These are phyloP conservation scores for Somion occarium DNA, from an alignment of 1,284 basidiomycete species.

Conservation along the genomic window DNA sequence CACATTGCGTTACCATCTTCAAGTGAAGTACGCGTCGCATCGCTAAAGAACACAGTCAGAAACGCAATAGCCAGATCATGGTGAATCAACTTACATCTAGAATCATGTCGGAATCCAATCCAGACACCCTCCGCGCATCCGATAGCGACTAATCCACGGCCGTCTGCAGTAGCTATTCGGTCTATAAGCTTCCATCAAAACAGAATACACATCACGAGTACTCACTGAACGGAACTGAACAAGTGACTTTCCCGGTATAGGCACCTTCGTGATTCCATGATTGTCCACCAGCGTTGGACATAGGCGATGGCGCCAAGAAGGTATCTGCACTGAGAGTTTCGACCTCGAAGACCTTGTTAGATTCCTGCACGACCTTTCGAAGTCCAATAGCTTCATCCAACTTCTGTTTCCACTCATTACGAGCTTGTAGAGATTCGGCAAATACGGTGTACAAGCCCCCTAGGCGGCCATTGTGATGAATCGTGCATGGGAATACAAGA, in stretches of 20 bases:
- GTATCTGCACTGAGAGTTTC: conserved; percentile 84
- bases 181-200: conserved; percentile 3
- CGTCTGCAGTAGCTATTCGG: conserved; percentile 69
- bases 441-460: conserved; percentile 84
- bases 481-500: conserved; percentile 76
- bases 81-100: conserved; percentile 54
- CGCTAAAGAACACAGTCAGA: conserved; percentile 45
- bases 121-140: conserved; percentile 96
- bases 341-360: conserved; percentile 89
- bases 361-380: conserved; percentile 84
- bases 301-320: conserved; percentile 68
- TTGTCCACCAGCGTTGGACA: conserved; percentile 35
- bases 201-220: conserved; percentile 10
- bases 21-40: conserved; percentile 88
- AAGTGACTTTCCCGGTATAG: conserved; percentile 88
- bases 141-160: conserved; percentile 82
- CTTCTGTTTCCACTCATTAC: conserved; percentile 86
- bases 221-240: conserved; percentile 90
- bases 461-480: conserved; percentile 80
- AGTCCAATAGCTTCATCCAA: conserved; percentile 85
- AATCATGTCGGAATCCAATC: conserved; percentile 91
- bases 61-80: conserved; percentile 1
- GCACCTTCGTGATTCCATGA: conserved; percentile 67
- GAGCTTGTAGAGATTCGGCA: conserved; percentile 72
- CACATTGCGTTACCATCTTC: conserved; percentile 89